phyloP scores from a whole-genome alignment of 2,329 filamentous ascomycete genomes.

The Diaporthe eres region DNA sequence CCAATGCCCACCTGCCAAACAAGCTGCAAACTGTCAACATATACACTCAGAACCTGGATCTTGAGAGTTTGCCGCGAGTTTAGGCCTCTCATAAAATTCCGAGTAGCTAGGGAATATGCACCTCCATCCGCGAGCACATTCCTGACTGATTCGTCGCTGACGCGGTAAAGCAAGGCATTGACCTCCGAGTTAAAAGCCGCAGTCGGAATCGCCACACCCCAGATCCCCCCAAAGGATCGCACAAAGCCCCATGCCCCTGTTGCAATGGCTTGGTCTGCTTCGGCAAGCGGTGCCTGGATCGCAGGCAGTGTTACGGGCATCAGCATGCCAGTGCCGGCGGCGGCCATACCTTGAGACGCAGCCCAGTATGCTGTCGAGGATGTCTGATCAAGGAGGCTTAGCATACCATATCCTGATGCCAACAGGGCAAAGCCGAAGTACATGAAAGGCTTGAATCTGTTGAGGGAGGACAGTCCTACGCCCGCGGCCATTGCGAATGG shows the following conservation, averaged over 20 bases:
- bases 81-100: neutral
- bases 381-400: constrained; percentile 51
- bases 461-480: neutral
- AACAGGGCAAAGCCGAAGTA: neutral
- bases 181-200: constrained; percentile 52
- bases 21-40: neutral
- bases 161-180: neutral
- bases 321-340: constrained; percentile 55
- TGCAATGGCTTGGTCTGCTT: constrained; percentile 53
- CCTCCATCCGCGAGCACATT: neutral
- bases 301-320: constrained; percentile 60
- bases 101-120: constrained; percentile 1
- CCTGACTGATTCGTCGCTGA: neutral
- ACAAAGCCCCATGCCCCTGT: constrained; percentile 59
- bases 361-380: constrained; percentile 56
- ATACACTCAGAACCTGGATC: neutral
- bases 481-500: neutral
- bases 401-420: constrained; percentile 42
- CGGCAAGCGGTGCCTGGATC: constrained; percentile 54
- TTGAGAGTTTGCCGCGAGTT: constrained; percentile 18
- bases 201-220: constrained; percentile 60
- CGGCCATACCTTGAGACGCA: constrained; percentile 55
- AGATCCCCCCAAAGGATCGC: constrained; percentile 59
- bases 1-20: constrained; percentile 23
- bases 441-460: neutral